Base-by-base conservation (phyloP, 2,329 filamentous ascomycete genomes). In the Exutisphaerella laricina region DNA sequence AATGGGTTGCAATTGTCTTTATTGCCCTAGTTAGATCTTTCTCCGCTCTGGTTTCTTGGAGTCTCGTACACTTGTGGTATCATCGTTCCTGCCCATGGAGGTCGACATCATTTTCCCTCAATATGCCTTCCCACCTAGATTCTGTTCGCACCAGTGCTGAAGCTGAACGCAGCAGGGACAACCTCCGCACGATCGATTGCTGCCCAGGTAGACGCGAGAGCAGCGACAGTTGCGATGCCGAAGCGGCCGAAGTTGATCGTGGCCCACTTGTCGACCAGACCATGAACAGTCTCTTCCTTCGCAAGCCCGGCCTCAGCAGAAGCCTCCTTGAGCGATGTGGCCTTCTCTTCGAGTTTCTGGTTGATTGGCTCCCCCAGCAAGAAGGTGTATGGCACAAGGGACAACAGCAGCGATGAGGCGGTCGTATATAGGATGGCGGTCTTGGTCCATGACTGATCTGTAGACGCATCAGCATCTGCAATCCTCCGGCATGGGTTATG, bases 181-280 rank as follows among this genome's bases (percentile, higher is more conserved):
- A 58, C 50, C 35, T 56, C 53, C 26, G 52, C 46, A 16, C 55
- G 48, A 30, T 59, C 57, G 2, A 58, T 46, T 16, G 56, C 55
- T n/a, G 58, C 58, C 57, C 57, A 61, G 23, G 53, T 50, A 17
- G 58, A 58, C 9, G 47, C 20, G 10, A 51, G n/a, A 9, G 55
- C 50, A 26, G 41, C 52, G 29, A 58, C 18, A 13, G 40, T 46
- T 34, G 53, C 46, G 26, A 60, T 44, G 9, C 63, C 41, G 2
- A 65, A 63, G 13, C 73, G 57, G 4, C 61, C 68, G 25, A 79
- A 49, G 53, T 79, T 79, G 53, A 78, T 55, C 37, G 68, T 62
- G 3, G 67, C 75, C 77, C 77, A 81, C 45, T 63, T 65, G 53
- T 80, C 75, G 26, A 80, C 66, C 51, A 80, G 58, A 45, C 63